A percentile compares a stretch with the other conserved stretches of the same genome.
Evolutionary conservation across 441 rosid species (phyloP).

Genomic region (Populus tomentosa): DNA sequence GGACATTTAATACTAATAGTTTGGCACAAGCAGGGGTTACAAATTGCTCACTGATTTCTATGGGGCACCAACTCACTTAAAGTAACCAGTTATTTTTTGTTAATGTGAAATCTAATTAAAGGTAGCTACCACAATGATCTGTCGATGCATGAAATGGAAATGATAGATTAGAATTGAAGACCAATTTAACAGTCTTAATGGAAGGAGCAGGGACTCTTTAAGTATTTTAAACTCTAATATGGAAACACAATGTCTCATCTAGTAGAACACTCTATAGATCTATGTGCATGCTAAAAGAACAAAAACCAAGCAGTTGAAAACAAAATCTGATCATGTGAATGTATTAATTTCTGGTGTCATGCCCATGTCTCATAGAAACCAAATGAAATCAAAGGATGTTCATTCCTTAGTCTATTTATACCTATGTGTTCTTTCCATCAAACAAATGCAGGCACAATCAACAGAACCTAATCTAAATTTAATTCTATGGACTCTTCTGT

Average conservation of each 20-base stretch:
- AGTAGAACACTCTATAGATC: background rate
- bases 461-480: too few relatives aligned
- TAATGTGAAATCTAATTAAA: background rate
- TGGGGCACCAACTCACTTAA: background rate
- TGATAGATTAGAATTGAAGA: too few relatives aligned
- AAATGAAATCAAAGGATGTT: too few relatives aligned
- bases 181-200: background rate
- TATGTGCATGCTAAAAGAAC: background rate
- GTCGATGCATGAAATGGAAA: too few relatives aligned
- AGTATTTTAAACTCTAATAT: background rate
- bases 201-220: background rate
- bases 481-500: too few relatives aligned
- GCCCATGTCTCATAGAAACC: too few relatives aligned
- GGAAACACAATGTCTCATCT: background rate
- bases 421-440: too few relatives aligned
- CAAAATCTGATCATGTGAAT: background rate
- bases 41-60: background rate
- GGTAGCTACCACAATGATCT: background rate
- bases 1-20: background rate
- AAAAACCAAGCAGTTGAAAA: conserved; percentile 5
- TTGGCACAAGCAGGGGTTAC: background rate
- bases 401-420: too few relatives aligned
- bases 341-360: too few relatives aligned
- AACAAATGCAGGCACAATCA: too few relatives aligned
- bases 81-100: background rate